Conservation (phyloP, 1,284 basidiomycete species). For the Trametes sp. region DNA sequence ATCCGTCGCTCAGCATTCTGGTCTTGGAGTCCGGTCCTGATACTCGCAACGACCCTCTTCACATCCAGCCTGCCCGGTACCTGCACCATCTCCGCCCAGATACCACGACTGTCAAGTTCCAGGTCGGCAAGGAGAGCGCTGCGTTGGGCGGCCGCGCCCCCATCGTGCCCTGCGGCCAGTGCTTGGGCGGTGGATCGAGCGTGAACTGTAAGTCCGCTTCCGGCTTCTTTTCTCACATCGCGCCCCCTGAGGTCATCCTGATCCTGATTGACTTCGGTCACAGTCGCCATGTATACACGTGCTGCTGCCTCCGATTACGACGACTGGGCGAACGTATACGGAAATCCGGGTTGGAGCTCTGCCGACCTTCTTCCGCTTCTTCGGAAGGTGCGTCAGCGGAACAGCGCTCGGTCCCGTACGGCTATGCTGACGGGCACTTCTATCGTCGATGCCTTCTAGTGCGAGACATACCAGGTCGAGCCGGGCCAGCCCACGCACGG, state of each 20-base stretch:
- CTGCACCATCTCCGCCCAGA: constrained; percentile 48
- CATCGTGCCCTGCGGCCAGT: constrained; percentile 53
- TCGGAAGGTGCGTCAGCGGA: constrained; percentile 49
- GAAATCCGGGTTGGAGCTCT: constrained; percentile 64
- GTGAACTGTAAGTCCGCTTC: constrained; percentile 56
- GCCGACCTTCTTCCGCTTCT: constrained; percentile 58
- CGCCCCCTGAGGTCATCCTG: neutral
- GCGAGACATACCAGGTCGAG: constrained; percentile 56
- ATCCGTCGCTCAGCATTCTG: constrained; percentile 52
- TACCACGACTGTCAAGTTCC: constrained; percentile 51
- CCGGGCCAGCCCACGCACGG: constrained; percentile 53
- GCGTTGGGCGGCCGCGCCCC: constrained; percentile 55
- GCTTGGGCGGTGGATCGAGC: constrained; percentile 65
- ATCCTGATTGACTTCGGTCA: neutral
- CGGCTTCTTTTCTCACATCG: neutral
- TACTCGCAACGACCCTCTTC: constrained; percentile 51
- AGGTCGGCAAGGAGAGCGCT: constrained; percentile 50
- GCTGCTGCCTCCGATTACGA: constrained; percentile 64
- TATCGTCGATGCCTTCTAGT: constrained; percentile 41
- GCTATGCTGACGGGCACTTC: neutral
- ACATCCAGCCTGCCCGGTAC: constrained; percentile 60
- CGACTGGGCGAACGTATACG: constrained; percentile 56
- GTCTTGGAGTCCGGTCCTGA: constrained; percentile 56
- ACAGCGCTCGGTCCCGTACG: neutral
- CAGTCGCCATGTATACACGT: constrained; percentile 63